Conservation (phyloP, 306 rosid species). For the Quercus glauca region DNA sequence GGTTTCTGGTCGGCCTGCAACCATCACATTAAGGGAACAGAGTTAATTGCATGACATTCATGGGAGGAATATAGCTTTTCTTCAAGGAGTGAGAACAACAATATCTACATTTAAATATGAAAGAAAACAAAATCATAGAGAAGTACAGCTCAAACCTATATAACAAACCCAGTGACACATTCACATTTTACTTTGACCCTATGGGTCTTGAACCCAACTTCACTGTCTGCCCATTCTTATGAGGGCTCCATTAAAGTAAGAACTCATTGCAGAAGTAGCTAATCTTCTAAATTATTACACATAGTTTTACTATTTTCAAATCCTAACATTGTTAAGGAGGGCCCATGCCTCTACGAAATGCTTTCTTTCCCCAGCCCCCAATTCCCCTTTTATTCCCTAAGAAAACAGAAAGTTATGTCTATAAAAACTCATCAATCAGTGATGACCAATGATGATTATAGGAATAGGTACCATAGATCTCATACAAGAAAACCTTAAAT, state of each 20-base stretch:
- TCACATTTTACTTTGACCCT: background rate
- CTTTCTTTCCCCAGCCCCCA: background rate
- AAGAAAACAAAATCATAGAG: background rate
- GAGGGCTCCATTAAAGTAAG: background rate
- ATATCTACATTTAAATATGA: background rate
- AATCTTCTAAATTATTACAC: background rate
- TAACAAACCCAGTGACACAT: background rate
- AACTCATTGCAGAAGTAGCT: background rate
- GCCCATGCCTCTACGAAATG: background rate
- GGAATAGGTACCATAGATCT: slow-evolving; percentile 9
- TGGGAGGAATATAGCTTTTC: slow-evolving; percentile 3
- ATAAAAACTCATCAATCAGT: too few relatives aligned
- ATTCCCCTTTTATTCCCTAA: too few relatives aligned
- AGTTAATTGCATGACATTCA: slow-evolving; percentile 16
- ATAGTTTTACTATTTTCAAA: background rate
- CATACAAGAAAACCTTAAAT: slow-evolving; percentile 10
- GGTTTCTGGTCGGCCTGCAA: slow-evolving; percentile 88
- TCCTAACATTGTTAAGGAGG: background rate
- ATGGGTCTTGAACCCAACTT: background rate
- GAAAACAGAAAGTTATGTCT: too few relatives aligned
- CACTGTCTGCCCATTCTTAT: background rate
- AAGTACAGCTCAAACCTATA: background rate
- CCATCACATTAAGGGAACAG: slow-evolving; percentile 24
- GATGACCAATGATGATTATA: background rate
- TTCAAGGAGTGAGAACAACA: background rate